These are phyloP conservation scores for Leucocoprinus sp. DNA, from an alignment of 768 basidiomycete genomes.

Conservation along the genomic window DNA sequence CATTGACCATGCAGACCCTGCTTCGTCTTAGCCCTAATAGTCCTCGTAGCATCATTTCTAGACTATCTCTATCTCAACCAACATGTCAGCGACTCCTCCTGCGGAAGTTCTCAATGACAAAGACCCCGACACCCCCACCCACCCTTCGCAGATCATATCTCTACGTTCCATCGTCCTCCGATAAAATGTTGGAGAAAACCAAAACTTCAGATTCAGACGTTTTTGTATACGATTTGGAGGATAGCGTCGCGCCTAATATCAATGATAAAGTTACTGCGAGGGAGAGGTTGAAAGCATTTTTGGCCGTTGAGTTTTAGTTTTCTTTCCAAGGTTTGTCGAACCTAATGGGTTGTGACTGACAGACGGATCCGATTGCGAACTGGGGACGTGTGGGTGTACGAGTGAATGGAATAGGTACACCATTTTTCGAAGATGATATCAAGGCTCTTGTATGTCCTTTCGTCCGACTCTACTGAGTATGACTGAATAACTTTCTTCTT, in stretches of 20 bases:
- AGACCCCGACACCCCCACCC: neutral
- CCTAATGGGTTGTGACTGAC: conserved; percentile 9
- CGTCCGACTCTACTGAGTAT: neutral
- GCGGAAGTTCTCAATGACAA: neutral
- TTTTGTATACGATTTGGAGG: conserved; percentile 85
- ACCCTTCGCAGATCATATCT: conserved; percentile 50
- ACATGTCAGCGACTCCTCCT: neutral
- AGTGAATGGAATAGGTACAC: conserved; percentile 58
- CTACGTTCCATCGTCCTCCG: conserved; percentile 76
- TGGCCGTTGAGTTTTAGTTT: conserved; percentile 32
- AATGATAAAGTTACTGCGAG: conserved; percentile 56
- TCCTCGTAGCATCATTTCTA: neutral
- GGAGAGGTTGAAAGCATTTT: conserved; percentile 42
- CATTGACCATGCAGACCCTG: neutral
- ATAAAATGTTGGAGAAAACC: conserved; percentile 78
- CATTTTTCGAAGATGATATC: conserved; percentile 61
- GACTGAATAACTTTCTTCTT: too few species aligned
- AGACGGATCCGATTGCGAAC: conserved; percentile 25
- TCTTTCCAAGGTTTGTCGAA: neutral
- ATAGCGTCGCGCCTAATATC: conserved; percentile 66
- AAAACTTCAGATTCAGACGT: conserved; percentile 56
- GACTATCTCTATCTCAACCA: neutral
- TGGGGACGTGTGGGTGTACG: conserved; percentile 57
- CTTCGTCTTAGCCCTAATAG: neutral
- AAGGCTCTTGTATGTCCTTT: conserved; percentile 39